A percentile compares a stretch with the other conserved stretches of the same genome.
These are phyloP conservation scores for Fusarium annulatum DNA, from an alignment of 2,329 filamentous ascomycete species.

Conservation along the genomic window DNA sequence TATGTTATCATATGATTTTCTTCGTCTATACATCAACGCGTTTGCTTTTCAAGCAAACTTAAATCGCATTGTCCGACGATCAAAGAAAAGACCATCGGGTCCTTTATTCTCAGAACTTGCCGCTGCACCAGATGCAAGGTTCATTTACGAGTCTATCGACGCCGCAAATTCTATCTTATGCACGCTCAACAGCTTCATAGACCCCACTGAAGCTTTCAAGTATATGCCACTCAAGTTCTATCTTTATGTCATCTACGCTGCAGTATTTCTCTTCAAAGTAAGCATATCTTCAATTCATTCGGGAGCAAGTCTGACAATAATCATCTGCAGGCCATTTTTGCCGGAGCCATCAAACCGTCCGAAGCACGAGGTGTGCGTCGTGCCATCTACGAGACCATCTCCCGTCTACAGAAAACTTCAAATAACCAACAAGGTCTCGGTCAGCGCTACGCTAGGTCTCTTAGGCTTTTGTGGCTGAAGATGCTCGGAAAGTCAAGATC, in stretches of 20 bases:
- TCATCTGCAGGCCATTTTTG: constrained; percentile 40
- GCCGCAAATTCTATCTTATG: constrained; percentile 71
- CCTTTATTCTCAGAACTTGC: constrained; percentile 64
- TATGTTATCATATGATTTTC: constrained; percentile 77
- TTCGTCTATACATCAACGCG: constrained; percentile 78
- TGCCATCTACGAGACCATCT: constrained; percentile 68
- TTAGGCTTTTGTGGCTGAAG: constrained; percentile 69
- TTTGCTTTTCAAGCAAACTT: constrained; percentile 80
- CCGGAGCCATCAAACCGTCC: constrained; percentile 66
- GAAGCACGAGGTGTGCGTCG: constrained; percentile 67
- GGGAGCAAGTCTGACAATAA: accelerated
- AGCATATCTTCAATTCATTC: not conserved
- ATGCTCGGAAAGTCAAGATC: constrained; percentile 33
- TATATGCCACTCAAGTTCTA: constrained; percentile 75
- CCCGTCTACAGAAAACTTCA: constrained; percentile 68
- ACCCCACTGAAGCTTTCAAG: constrained; percentile 67
- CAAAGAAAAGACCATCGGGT: constrained; percentile 48
- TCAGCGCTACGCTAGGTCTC: constrained; percentile 68
- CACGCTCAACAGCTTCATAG: constrained; percentile 68
- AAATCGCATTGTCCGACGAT: constrained; percentile 55
- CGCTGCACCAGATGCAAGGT: constrained; percentile 70
- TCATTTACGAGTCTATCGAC: constrained; percentile 74
- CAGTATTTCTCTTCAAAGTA: constrained; percentile 74
- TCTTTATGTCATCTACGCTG: constrained; percentile 71
- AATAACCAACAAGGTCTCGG: constrained; percentile 69